phyloP scores from a whole-genome alignment of 2,329 filamentous ascomycete species.

The Talaromyces sp. region DNA sequence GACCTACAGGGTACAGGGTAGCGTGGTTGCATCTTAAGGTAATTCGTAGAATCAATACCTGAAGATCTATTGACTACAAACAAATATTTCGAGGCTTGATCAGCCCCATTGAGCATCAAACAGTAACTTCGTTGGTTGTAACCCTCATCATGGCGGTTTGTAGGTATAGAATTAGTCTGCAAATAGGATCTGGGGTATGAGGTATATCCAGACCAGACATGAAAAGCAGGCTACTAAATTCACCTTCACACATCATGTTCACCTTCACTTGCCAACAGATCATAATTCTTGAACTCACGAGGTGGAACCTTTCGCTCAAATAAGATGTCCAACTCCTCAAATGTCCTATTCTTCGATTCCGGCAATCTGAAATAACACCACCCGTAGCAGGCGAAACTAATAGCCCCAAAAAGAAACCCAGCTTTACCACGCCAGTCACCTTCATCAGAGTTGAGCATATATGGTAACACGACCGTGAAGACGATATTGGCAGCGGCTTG shows the following conservation, averaged over 20 bases:
- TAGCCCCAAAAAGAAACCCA: slow-evolving; percentile 30
- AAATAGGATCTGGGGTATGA: neutral
- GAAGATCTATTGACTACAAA: neutral
- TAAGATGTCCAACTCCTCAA: slow-evolving; percentile 40
- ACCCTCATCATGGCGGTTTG: neutral
- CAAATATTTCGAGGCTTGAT: neutral
- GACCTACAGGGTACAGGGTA: neutral
- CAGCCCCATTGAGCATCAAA: neutral
- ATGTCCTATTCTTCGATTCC: slow-evolving; percentile 37
- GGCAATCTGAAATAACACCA: slow-evolving; percentile 39
- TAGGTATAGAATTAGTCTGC: neutral
- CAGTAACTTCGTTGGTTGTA: neutral
- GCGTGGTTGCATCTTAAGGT: neutral
- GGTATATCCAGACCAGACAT: neutral
- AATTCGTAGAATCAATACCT: neutral
- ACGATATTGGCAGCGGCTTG: slow-evolving; percentile 17
- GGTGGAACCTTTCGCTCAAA: slow-evolving; percentile 39
- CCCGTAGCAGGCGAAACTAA: slow-evolving; percentile 26
- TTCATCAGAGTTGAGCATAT: slow-evolving; percentile 24
- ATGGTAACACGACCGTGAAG: slow-evolving; percentile 17
- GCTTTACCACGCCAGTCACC: slow-evolving; percentile 30
- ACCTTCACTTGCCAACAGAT: slow-evolving; percentile 10
- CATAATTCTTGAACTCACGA: slow-evolving; percentile 29
- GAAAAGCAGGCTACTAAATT: neutral
- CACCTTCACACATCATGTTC: neutral